Percentiles rank a stretch among this genome's conserved stretches.
These are phyloP conservation scores for Fraxinus floribunda DNA, from an alignment of 305 asterid genomes.

Conservation along the genomic window DNA sequence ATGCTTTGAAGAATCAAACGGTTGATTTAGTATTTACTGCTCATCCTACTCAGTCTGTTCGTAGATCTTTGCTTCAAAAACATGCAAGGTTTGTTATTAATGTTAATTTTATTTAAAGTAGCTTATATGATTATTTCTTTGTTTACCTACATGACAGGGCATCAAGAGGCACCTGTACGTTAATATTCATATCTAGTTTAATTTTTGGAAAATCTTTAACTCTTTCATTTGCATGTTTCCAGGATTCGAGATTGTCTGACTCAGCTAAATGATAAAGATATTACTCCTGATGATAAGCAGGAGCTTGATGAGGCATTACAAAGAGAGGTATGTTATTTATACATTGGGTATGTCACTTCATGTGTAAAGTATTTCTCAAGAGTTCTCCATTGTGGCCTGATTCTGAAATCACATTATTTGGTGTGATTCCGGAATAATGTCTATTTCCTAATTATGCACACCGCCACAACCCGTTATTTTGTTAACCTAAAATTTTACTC, in stretches of 20 bases:
- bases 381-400: slow-evolving; percentile 69
- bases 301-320: slow-evolving; percentile 93
- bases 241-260: slow-evolving; percentile 85
- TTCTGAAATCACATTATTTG: neutral
- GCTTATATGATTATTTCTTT: neutral
- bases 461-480: neutral
- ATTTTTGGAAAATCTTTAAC: neutral
- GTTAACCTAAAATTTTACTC: neutral
- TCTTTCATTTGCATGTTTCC: slow-evolving; percentile 13
- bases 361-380: slow-evolving; percentile 1
- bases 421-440: neutral
- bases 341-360: neutral
- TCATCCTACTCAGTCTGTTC: slow-evolving; percentile 78
- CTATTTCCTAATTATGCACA: neutral
- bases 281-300: slow-evolving; percentile 91
- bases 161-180: neutral
- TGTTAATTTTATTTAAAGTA: neutral
- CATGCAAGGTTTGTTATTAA: slow-evolving; percentile 56
- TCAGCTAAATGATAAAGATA: slow-evolving; percentile 78
- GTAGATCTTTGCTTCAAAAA: slow-evolving; percentile 77
- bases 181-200: neutral
- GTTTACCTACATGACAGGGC: neutral
- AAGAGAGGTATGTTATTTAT: slow-evolving; percentile 60
- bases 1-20: slow-evolving; percentile 71
- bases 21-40: slow-evolving; percentile 75